A percentile compares a stretch with the other conserved stretches of the same genome.
phyloP scores from a whole-genome alignment of 2,329 filamentous ascomycete genomes.

The Sporothrix euskadiensis region DNA sequence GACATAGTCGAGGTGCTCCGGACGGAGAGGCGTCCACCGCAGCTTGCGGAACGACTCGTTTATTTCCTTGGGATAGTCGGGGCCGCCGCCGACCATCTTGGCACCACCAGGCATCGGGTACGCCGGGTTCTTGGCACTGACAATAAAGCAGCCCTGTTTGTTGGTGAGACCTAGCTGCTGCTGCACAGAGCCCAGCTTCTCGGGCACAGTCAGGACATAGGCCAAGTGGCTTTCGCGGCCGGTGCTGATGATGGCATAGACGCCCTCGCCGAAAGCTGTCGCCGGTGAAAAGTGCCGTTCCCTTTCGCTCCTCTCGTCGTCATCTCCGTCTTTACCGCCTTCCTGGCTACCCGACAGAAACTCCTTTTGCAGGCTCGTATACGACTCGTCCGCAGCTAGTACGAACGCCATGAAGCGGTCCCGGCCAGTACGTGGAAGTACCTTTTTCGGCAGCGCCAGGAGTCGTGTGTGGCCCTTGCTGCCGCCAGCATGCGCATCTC shows the following conservation, averaged over 20 bases:
- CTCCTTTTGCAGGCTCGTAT: constrained; percentile 69
- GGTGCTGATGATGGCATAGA: constrained; percentile 77
- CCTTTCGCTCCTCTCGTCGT: neutral
- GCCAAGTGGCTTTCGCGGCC: constrained; percentile 72
- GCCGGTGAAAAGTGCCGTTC: constrained; percentile 65
- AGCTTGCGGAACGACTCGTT: constrained; percentile 59
- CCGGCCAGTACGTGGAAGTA: constrained; percentile 65
- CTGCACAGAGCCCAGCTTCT: constrained; percentile 69
- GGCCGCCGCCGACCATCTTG: constrained; percentile 51
- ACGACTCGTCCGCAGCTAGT: constrained; percentile 67
- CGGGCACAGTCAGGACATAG: constrained; percentile 76
- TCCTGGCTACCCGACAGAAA: constrained; percentile 65
- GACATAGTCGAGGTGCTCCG: constrained; percentile 71
- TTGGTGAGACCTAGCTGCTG: constrained; percentile 67
- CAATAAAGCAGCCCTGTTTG: constrained; percentile 71
- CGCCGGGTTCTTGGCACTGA: constrained; percentile 79
- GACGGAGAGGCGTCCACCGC: constrained; percentile 73
- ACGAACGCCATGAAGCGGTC: constrained; percentile 83
- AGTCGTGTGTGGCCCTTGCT: constrained; percentile 71
- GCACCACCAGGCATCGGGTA: constrained; percentile 63
- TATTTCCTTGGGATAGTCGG: constrained; percentile 67
- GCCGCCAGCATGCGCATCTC: constrained; percentile 44
- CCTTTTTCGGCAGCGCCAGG: constrained; percentile 80
- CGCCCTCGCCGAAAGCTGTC: constrained; percentile 76
- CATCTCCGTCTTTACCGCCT: constrained; percentile 60